Base-by-base conservation (phyloP, 1,284 basidiomycete genomes). In the Ganoderma meredithae region DNA sequence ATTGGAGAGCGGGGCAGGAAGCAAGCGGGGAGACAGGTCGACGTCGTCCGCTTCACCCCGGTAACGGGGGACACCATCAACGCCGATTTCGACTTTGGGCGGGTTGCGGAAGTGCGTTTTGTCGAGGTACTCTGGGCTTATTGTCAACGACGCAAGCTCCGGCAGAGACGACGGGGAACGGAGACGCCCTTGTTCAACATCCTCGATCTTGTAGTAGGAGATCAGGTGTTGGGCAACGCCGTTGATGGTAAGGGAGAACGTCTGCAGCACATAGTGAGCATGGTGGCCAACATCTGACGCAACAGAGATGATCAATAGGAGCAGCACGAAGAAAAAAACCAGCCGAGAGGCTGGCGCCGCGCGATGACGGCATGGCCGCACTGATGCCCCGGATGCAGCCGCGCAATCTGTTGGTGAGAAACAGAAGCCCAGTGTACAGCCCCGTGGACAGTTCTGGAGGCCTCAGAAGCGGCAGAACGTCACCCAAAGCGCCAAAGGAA, bases 181-280 rank as follows among this genome's bases (percentile, higher is more conserved):
- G 8, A 99, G 87, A 40, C 95, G 91, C 25, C 95, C 95, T 66
- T 90, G 88, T 62, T 95, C 89, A 25, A 98, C 95, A 77, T 99
- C 97, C 73, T 95, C 93, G 67, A 97, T 88, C 72, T 91, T 92
- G 86, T 99, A 99, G 83, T 99, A 98, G 1, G 96, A 98, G 63
- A 99, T 95, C 69, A 99, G 88, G 78, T 99, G 97, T 77, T 98
- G 96, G 0, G 95, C 89, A 60, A 94, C 94, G 31, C 94, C 94
- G 64, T 82, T 83, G 68, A 97, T 94, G 43, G 91, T 93, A 63
- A 97, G 85, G 12, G 96, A 97, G 81, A 98, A 97, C 15, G 96
- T 97, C 95, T 97, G 78, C 25, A 36, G 56, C 22, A 41, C 25
- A 56, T 22, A 59, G 66, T 71, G 63, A 70, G 68, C 56, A 12